These are phyloP conservation scores for Chlorella sp. DNA, from an alignment of 139 green algal genomes.

Conservation along the genomic window DNA sequence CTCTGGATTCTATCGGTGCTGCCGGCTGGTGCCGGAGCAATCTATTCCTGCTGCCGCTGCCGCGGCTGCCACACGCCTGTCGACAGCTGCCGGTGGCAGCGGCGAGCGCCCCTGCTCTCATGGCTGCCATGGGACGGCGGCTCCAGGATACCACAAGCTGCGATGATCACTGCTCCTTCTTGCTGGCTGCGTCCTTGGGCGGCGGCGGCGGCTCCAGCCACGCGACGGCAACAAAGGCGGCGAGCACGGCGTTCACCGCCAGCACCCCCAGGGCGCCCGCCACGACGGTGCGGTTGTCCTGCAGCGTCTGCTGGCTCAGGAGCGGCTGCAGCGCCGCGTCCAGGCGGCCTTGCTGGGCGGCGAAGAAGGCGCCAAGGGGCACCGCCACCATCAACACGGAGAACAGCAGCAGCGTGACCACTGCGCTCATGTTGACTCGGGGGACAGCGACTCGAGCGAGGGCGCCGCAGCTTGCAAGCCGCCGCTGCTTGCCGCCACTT, in stretches of 20 bases:
- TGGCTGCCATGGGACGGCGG: no score
- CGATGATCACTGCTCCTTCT: conserved; percentile 11
- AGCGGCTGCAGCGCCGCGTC: conserved; percentile 9
- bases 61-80: neutral
- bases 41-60: neutral
- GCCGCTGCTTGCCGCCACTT: no score
- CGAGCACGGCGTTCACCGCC: conserved; percentile 27
- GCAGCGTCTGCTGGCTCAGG: neutral
- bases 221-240: conserved; percentile 28
- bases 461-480: neutral
- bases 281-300: conserved; percentile 17
- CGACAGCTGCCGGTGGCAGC: neutral
- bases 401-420: conserved; percentile 30
- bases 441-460: neutral
- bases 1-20: neutral
- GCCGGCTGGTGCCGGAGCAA: neutral
- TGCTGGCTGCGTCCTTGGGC: neutral
- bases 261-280: conserved; percentile 29
- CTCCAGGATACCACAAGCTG: neutral
- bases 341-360: conserved; percentile 15
- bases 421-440: neutral
- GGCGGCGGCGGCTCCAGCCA: conserved; percentile 26
- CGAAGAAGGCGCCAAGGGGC: conserved; percentile 25
- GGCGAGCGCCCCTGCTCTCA: no score
- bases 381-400: conserved; percentile 38